Percentiles rank a stretch among this genome's conserved stretches.
Evolutionary conservation across 2,329 filamentous ascomycete genomes (phyloP).

Genomic region (Claviceps arundinis): DNA sequence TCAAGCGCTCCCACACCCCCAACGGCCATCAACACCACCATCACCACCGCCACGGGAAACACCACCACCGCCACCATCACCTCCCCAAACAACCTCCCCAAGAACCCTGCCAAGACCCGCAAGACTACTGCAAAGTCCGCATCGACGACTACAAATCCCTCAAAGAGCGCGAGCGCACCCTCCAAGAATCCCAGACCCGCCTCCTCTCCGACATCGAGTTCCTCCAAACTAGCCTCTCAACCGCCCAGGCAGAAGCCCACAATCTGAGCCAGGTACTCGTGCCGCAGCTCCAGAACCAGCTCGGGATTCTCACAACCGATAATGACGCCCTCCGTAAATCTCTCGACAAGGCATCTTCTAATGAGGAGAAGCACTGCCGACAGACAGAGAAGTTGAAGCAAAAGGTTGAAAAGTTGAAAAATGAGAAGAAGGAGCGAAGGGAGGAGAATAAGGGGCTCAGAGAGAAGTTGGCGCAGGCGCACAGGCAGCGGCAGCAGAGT

Average conservation of each 20-base stretch:
- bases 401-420: constrained; percentile 20
- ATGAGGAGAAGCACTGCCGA: constrained; percentile 16
- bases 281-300: constrained; percentile 24
- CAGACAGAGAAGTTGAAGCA: constrained; percentile 19
- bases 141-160: constrained; percentile 24
- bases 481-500: constrained; percentile 4
- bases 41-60: constrained; percentile 6
- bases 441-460: constrained; percentile 21
- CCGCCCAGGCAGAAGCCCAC: constrained; percentile 22
- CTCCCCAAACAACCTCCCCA: constrained; percentile 13
- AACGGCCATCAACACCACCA: constrained; percentile 17
- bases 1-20: constrained; percentile 27
- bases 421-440: constrained; percentile 22
- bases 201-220: constrained; percentile 19
- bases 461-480: constrained; percentile 19
- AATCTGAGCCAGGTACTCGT: constrained; percentile 19
- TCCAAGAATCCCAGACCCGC: constrained; percentile 22
- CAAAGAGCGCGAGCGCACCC: constrained; percentile 21
- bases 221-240: constrained; percentile 23
- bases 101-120: constrained; percentile 12
- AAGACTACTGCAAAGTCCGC: constrained; percentile 23
- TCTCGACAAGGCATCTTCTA: constrained; percentile 19
- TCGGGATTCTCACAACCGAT: constrained; percentile 23
- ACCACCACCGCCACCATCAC: constrained; percentile 16
- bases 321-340: constrained; percentile 27